Conservation (phyloP, 1,284 basidiomycete genomes). For the Boletellus dicymbophilus region DNA sequence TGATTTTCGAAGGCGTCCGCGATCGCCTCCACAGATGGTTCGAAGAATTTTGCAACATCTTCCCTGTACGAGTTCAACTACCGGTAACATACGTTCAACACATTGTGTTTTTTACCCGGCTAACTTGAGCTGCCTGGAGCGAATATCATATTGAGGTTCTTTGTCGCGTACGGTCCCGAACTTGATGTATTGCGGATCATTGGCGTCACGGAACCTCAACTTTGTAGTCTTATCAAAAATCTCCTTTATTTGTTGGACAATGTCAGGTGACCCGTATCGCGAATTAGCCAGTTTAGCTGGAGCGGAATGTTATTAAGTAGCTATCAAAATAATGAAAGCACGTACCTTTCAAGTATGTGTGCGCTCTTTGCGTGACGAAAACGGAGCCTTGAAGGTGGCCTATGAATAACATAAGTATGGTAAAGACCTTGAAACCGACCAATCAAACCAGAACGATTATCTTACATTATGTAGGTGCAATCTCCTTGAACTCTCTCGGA, state of each 20-base stretch:
- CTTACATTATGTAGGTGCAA: constrained; percentile 40
- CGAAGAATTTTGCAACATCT: constrained; percentile 45
- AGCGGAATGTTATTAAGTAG: constrained; percentile 9
- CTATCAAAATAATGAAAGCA: neutral
- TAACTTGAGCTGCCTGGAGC: constrained; percentile 46
- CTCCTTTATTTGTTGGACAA: constrained; percentile 46
- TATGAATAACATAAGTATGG: neutral
- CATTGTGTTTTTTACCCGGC: constrained; percentile 34
- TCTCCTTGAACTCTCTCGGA: constrained; percentile 37
- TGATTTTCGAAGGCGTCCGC: constrained; percentile 40
- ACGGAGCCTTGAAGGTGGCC: constrained; percentile 37
- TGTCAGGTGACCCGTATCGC: constrained; percentile 28
- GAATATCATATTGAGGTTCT: constrained; percentile 45
- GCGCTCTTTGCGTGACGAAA: constrained; percentile 45
- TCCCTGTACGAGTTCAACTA: constrained; percentile 31
- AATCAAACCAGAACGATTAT: constrained; percentile 2
- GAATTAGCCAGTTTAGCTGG: constrained; percentile 36
- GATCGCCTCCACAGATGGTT: constrained; percentile 48
- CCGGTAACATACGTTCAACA: neutral
- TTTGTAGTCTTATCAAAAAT: constrained; percentile 56
- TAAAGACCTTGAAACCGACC: neutral
- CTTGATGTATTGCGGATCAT: constrained; percentile 47
- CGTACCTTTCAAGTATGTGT: constrained; percentile 35
- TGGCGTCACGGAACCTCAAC: constrained; percentile 41
- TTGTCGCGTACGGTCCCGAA: constrained; percentile 50